A percentile compares a stretch with the other conserved stretches of the same genome.
These are phyloP conservation scores for Gaeumannomyces tritici DNA, from an alignment of 2,329 filamentous ascomycete genomes.

Conservation along the genomic window DNA sequence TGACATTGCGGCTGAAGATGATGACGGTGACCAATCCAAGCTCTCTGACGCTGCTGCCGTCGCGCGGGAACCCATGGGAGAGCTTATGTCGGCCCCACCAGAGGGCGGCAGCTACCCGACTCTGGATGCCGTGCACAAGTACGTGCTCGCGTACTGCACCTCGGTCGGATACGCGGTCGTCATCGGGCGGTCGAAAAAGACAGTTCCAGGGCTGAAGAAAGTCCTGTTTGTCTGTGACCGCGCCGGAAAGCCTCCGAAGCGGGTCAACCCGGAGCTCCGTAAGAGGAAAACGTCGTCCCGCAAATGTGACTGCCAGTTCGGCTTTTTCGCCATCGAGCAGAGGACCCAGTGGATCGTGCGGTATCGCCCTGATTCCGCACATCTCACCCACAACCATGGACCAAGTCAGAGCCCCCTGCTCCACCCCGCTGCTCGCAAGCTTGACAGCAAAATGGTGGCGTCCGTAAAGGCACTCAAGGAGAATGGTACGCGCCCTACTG, in stretches of 20 bases:
- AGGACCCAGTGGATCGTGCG: slow-evolving; percentile 58
- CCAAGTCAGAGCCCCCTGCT: slow-evolving; percentile 58
- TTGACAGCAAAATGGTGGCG: slow-evolving; percentile 59
- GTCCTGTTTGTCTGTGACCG: slow-evolving; percentile 59
- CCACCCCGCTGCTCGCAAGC: slow-evolving; percentile 54
- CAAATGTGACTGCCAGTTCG: slow-evolving; percentile 59
- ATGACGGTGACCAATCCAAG: slow-evolving; percentile 35
- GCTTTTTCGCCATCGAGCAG: slow-evolving; percentile 61
- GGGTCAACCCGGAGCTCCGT: slow-evolving; percentile 53
- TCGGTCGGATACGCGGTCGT: slow-evolving; percentile 60
- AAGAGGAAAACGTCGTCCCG: slow-evolving; percentile 59
- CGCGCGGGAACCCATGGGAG: slow-evolving; percentile 44
- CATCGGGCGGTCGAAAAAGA: slow-evolving; percentile 59
- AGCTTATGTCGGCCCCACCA: slow-evolving; percentile 53
- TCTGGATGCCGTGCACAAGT: slow-evolving; percentile 54
- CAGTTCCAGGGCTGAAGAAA: slow-evolving; percentile 56
- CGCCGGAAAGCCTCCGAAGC: slow-evolving; percentile 51
- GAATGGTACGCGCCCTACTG: slow-evolving; percentile 38
- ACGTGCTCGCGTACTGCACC: slow-evolving; percentile 54
- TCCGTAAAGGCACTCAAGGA: slow-evolving; percentile 58
- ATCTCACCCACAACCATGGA: slow-evolving; percentile 54
- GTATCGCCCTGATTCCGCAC: slow-evolving; percentile 49
- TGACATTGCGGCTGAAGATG: slow-evolving; percentile 21
- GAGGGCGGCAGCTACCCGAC: slow-evolving; percentile 56
- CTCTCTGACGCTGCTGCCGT: slow-evolving; percentile 40